Evolutionary conservation across 345 rosid genomes (phyloP), one percentile per base, ranked within the genome.

Genomic region (Kernera saxatilis): DNA sequence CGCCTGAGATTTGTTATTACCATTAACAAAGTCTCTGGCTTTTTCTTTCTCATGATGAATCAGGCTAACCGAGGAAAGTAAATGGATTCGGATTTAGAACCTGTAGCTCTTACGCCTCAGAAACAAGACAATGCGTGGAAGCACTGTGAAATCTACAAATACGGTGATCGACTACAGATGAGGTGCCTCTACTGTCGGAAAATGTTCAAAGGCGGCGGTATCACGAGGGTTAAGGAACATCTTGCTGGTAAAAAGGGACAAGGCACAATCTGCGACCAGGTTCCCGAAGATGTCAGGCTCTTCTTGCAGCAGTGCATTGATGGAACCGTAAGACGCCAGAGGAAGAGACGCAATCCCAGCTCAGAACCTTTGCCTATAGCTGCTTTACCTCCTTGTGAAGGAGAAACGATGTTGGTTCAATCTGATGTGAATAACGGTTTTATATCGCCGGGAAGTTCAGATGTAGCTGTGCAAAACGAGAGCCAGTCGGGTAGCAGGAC

Each of bases 111-210:
- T 33, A 83, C 93, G 18, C 78, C 88, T 1, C 97, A 86, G 56
- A 93, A 91, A 67, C 86, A 88, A 41, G 98, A 93, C 81, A 89
- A 83, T 6, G 96, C 98, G 3, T 91, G 97, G 98, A 85, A 87
- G 81, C 96, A 93, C 60, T 89, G 96, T 72, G 86, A 86, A 32
- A 75, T 88, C 83, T 86, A 80, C 69, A 87, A 85, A 77, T 81
- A 84, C 70, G 97, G 87, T 13, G 90, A 86, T n/a, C 84, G 82
- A 59, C 82, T 85, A 11, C 97, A 87, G 70, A 79, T 91, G 71
- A 84, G 80, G 78, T 93, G 97, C 46, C 8, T 82, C 41, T 93
- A 89, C 71, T 93, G 97, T 73, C 48, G 79, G 21, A 91, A 93
- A 59, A 46, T 93, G 48, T 91, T 93, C 48, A 89, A 89, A 79